Conservation (phyloP, 179 eudicot species). For the Silene vulgaris region DNA sequence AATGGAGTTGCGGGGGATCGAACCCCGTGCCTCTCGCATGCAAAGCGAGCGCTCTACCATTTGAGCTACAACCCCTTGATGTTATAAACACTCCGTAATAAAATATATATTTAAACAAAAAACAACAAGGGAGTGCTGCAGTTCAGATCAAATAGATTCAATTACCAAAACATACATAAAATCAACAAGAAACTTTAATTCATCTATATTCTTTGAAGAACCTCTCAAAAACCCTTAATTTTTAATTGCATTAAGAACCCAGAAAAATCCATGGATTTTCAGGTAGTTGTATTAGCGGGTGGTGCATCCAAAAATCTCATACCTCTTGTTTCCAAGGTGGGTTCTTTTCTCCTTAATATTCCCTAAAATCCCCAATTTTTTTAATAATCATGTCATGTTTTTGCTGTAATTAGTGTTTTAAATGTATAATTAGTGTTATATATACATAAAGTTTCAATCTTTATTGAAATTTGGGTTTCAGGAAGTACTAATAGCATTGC, state of each 20-base stretch:
- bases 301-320: slow-evolving; percentile 68
- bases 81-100: too few relatives aligned
- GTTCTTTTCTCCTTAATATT: background rate
- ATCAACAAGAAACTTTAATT: too few relatives aligned
- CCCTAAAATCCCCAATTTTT: background rate
- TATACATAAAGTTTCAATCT: background rate
- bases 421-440: background rate
- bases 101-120: too few relatives aligned
- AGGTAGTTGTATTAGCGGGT: slow-evolving; percentile 93
- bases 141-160: too few relatives aligned
- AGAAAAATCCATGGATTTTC: slow-evolving; percentile 68
- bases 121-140: too few relatives aligned
- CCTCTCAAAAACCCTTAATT: slow-evolving; percentile 22
- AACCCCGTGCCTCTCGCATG: slow-evolving; percentile 99
- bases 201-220: slow-evolving; percentile 9
- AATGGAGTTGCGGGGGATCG: slow-evolving; percentile 95
- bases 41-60: slow-evolving; percentile 99
- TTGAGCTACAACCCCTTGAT: slow-evolving; percentile 86
- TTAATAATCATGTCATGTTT: background rate
- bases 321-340: slow-evolving; percentile 93
- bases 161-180: too few relatives aligned
- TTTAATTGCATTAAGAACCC: background rate
- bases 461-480: slow-evolving; percentile 23
- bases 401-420: background rate
- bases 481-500: slow-evolving; percentile 83